Evolutionary conservation across 2,329 filamentous ascomycete genomes (phyloP), one percentile per base, ranked within the genome.

Genomic region (Fusarium neocosmosporiellum): DNA sequence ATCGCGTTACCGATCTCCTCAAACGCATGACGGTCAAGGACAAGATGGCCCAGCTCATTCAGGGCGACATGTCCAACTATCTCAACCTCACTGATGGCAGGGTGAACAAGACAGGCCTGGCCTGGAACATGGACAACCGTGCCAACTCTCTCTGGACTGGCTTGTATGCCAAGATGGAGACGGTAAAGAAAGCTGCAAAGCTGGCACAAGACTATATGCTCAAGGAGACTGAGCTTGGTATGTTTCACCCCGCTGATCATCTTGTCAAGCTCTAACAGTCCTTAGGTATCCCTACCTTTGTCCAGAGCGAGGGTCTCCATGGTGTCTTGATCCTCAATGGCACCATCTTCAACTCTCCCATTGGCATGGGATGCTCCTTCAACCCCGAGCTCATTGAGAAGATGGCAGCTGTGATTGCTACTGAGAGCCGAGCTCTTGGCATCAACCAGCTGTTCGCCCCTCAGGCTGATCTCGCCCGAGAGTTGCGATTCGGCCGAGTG

Each of bases 311-410:
- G 81, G 92, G 90, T 39, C 92, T 94, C 50, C 92, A 94, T 76
- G 93, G 92, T 2, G 90, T 94, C 72, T 83, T 94, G 34, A 88
- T 92, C 48, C 88, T 88, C 11, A 94, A 94, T 78, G 92, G 91
- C 4, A 94, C 93, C 2, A 93, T 94, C 67, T 95, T 94, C 84
- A 94, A 94, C 81, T 93, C 91, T 2, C 92, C 93, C 0, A 94
- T 94, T 73, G 92, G 85, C 9, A 89, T 92, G 61, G 92, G 89
- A 18, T 93, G 91, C 76, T 92, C 92, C 0, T 94, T 91, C 83
- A 93, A 94, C 77, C 87, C 88, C 0, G 85, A 83, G 43, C 81
- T 94, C 16, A 83, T 94, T 5, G 81, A 90, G 72, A 87, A 92
- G 72, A 94, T 94, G 91, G 92, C 86, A 8, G 82, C 83, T 5